phyloP scores from a whole-genome alignment of 352 stramenopile genomes.

The Phytophthora fragariaefolia region DNA sequence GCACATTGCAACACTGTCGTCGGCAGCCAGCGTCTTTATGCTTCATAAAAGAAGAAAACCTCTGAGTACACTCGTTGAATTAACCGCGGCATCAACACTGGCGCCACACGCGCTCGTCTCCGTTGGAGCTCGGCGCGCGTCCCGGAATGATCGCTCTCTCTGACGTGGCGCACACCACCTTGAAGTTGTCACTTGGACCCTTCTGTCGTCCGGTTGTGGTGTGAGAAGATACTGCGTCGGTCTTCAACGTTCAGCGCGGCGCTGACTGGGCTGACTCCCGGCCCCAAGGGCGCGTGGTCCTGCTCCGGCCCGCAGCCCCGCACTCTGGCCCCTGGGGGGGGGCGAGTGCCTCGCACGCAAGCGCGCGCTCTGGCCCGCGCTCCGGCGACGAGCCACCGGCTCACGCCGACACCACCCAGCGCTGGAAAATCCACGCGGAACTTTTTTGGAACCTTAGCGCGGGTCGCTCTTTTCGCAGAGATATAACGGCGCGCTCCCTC shows the following conservation, averaged over 20 bases:
- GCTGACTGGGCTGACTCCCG: constrained; percentile 2
- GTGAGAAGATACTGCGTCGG: constrained; percentile 30
- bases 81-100: too few species aligned
- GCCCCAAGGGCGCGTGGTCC: not conserved
- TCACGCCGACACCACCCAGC: constrained; percentile 4
- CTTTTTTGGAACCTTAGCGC: constrained; percentile 32
- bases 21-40: too few species aligned
- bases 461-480: constrained; percentile 8
- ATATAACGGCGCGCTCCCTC: constrained; percentile 4
- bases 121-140: too few species aligned
- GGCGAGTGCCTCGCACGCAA: not conserved
- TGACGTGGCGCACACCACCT: constrained; percentile 20
- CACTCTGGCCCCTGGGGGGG: not conserved
- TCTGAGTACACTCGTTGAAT: too few species aligned
- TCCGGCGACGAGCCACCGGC: constrained; percentile 4
- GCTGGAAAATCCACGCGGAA: constrained; percentile 8
- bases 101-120: too few species aligned
- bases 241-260: constrained; percentile 11
- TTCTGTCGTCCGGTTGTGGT: constrained; percentile 8
- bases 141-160: constrained; percentile 1
- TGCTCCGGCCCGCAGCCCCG: not conserved
- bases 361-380: not conserved
- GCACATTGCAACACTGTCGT: too few species aligned
- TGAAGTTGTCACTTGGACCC: constrained; percentile 32
- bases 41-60: too few species aligned